Percentiles rank a stretch among this genome's conserved stretches.
Conservation (phyloP, 139 green algal genomes). For the Mesotaenium endlicherianum region DNA sequence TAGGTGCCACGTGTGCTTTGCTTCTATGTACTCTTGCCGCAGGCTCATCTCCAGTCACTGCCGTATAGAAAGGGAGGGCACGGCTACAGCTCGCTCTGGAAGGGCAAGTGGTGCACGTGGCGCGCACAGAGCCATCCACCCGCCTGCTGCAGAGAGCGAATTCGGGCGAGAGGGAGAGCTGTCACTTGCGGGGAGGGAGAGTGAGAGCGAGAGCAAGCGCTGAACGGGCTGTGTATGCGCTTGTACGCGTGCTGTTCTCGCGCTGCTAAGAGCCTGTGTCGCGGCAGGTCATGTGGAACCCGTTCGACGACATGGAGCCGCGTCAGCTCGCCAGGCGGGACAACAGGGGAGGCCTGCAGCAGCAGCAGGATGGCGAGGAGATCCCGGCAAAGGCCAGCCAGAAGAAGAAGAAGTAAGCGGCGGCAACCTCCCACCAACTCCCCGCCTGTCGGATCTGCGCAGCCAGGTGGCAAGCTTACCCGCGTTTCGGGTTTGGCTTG, state of each 20-base stretch:
- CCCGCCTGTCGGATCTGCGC: too few species aligned
- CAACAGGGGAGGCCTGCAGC: not conserved
- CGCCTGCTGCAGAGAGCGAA: too few species aligned
- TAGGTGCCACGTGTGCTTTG: not conserved
- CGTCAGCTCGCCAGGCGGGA: not conserved
- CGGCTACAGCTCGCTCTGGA: too few species aligned
- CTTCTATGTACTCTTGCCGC: not conserved
- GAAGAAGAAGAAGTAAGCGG: conserved; percentile 4
- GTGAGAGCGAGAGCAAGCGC: conserved; percentile 9
- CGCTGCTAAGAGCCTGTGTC: not conserved
- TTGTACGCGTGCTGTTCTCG: not conserved
- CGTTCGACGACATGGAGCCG: conserved; percentile 93
- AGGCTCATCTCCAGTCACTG: too few species aligned
- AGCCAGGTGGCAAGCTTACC: too few species aligned
- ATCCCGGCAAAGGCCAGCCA: not conserved
- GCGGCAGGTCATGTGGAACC: conserved; percentile 87
- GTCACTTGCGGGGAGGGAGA: not conserved
- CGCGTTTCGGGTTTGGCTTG: too few species aligned
- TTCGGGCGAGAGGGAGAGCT: too few species aligned
- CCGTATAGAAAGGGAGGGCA: too few species aligned
- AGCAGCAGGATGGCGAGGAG: not conserved
- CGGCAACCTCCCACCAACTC: too few species aligned
- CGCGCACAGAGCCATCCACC: too few species aligned
- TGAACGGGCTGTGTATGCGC: not conserved
- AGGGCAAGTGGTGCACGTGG: too few species aligned